Conservation (phyloP, 73 alveolate species). For the Breviolum minutum region DNA sequence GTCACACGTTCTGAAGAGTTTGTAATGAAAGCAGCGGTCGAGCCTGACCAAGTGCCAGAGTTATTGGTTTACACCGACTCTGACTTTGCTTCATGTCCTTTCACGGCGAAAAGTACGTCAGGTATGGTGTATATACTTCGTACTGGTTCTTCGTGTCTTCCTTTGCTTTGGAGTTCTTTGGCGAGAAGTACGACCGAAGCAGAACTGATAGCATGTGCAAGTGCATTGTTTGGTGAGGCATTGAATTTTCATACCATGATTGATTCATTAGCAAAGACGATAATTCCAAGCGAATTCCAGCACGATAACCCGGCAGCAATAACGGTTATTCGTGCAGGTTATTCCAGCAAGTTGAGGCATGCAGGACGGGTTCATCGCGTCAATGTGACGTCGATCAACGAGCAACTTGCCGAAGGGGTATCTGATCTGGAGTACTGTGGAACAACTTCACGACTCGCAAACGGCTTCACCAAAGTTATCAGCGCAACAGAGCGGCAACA, state of each 20-base stretch:
- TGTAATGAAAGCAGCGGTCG: neutral
- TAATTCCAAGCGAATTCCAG: neutral
- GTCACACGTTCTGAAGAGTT: neutral
- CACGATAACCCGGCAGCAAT: conserved; percentile 11
- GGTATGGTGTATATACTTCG: neutral
- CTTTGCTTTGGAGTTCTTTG: neutral
- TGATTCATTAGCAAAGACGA: neutral
- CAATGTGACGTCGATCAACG: neutral
- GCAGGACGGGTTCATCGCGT: neutral
- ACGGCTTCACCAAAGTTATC: conserved; percentile 9
- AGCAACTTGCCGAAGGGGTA: neutral
- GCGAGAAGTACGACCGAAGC: conserved; percentile 42
- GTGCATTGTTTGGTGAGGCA: neutral
- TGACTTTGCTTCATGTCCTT: conserved; percentile 19
- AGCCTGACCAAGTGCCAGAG: neutral
- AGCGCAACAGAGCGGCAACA: neutral
- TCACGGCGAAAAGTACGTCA: neutral
- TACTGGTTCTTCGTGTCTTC: neutral
- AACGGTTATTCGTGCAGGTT: neutral
- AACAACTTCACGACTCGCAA: neutral
- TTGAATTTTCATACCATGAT: neutral
- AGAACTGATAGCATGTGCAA: neutral
- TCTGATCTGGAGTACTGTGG: neutral
- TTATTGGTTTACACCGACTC: neutral
- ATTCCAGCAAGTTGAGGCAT: neutral